These are phyloP conservation scores for Kwoniella sp. DNA, from an alignment of 768 basidiomycete genomes.

Conservation along the genomic window DNA sequence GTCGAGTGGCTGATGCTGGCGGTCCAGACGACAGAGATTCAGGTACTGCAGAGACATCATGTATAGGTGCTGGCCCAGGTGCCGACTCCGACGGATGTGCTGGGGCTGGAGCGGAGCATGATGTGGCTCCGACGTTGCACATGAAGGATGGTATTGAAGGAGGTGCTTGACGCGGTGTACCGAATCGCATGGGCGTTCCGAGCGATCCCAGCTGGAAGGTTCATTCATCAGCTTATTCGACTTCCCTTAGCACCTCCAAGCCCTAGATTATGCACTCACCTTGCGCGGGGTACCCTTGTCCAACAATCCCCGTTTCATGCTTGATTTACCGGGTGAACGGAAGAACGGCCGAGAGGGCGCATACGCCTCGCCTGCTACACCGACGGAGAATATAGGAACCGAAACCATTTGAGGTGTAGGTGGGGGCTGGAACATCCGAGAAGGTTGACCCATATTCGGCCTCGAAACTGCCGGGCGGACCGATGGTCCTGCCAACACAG, in stretches of 20 bases:
- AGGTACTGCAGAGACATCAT: slow-evolving; percentile 19
- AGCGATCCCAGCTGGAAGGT: slow-evolving; percentile 15
- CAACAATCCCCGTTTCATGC: slow-evolving; percentile 8
- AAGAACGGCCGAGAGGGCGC: slow-evolving; percentile 8
- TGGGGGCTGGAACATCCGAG: slow-evolving; percentile 24
- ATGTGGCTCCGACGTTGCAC: neutral
- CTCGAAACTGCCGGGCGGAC: slow-evolving; percentile 4
- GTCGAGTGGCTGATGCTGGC: slow-evolving; percentile 26
- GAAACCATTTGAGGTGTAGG: slow-evolving; percentile 9
- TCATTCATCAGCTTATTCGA: neutral
- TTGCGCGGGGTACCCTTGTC: slow-evolving; percentile 21
- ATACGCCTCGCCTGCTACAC: slow-evolving; percentile 15
- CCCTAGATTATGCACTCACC: slow-evolving; percentile 11
- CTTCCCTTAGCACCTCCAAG: neutral
- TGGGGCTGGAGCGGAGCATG: neutral
- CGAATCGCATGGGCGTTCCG: slow-evolving; percentile 38
- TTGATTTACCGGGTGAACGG: slow-evolving; percentile 23
- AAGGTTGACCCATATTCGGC: slow-evolving; percentile 35
- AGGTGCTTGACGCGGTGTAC: slow-evolving; percentile 20
- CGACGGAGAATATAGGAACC: slow-evolving; percentile 27
- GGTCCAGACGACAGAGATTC: slow-evolving; percentile 17
- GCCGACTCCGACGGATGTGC: neutral
- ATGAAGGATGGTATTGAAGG: neutral
- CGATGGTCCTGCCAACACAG: neutral
- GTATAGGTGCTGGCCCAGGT: neutral